Percentiles rank a stretch among this genome's conserved stretches.
Conservation (phyloP, 192 early-diverging fungal genomes). For the Gryganskiella cystojenkinii region DNA sequence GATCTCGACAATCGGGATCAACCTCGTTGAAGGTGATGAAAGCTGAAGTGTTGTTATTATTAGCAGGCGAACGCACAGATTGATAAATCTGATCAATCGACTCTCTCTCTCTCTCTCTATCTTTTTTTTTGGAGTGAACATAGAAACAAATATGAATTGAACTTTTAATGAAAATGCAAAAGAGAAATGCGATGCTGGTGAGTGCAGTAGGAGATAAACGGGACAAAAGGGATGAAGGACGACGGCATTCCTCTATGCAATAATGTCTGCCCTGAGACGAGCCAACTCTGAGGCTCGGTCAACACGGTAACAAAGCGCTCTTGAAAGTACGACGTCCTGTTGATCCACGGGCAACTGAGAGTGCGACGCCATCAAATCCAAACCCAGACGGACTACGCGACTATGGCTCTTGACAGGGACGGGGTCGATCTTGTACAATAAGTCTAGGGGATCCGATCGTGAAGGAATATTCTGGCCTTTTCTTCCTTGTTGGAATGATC, state of each 20-base stretch:
- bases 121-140: no score
- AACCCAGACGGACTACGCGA: constrained; percentile 22
- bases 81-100: no score
- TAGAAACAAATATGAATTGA: neutral
- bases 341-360: constrained; percentile 6
- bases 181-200: no score
- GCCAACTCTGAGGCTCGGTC: constrained; percentile 31
- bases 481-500: neutral
- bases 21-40: no score
- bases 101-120: no score
- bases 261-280: neutral
- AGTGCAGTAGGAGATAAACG: no score
- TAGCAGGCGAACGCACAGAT: no score
- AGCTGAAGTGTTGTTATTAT: no score
- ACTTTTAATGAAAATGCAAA: neutral
- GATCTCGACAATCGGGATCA: no score
- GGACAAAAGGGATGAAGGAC: no score
- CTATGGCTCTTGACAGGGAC: constrained; percentile 34
- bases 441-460: constrained; percentile 35
- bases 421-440: constrained; percentile 31
- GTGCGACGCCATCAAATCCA: constrained; percentile 3
- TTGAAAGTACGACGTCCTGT: constrained; percentile 20
- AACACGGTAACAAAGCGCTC: constrained; percentile 44
- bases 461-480: no score
- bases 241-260: no score